Base-by-base conservation (phyloP, 2,329 filamentous ascomycete genomes). In the Penicillium sumatraense region DNA sequence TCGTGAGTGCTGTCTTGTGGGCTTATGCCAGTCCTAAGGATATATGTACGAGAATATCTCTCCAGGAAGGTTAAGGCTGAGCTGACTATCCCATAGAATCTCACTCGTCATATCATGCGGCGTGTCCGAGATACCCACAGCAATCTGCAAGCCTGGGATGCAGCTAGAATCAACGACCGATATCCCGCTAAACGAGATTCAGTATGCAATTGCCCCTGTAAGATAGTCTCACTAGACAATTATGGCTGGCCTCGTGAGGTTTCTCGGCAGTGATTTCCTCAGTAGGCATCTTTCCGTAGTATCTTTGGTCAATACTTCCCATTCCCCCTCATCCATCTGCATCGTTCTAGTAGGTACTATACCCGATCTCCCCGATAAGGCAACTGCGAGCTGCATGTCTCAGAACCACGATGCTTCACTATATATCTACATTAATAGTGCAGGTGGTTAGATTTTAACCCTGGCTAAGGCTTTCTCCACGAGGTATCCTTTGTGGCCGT, bases 311-410 rank as follows among this genome's bases (percentile, higher is more conserved):
- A 18, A 46, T 46, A 5, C 16, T 31, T 46, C 11, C n/a, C n/a
- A n/a, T 23, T 31, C 31, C n/a, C 42, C 27, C 42, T 31, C 27
- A 10, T 33, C 27, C 26, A 26, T 36, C 31, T 14, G 16, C 46
- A 46, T 31, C 20, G 21, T 5, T n/a, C n/a, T n/a, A n/a, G n/a
- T n/a, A n/a, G n/a, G 27, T 16, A 49, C 21, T 48, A 21, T 13
- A 31, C n/a, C 24, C n/a, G 13, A 31, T 41, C 7, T 40, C 8
- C 31, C 33, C 24, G 33, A 41, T 33, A 31, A 33, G 38, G 23
- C 3, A 10, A 45, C 31, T 44, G 23, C n/a, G 9, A 23, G 20
- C 29, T 41, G 29, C 13, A 29, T 50, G 36, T 57, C 48, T 57
- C 38, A 36, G 29, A 35, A 36, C 14, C 35, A 16, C 41, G 31